Percentiles rank a stretch among this genome's conserved stretches.
Conservation (phyloP, 1,284 basidiomycete genomes). For the Phylloporus sp. region DNA sequence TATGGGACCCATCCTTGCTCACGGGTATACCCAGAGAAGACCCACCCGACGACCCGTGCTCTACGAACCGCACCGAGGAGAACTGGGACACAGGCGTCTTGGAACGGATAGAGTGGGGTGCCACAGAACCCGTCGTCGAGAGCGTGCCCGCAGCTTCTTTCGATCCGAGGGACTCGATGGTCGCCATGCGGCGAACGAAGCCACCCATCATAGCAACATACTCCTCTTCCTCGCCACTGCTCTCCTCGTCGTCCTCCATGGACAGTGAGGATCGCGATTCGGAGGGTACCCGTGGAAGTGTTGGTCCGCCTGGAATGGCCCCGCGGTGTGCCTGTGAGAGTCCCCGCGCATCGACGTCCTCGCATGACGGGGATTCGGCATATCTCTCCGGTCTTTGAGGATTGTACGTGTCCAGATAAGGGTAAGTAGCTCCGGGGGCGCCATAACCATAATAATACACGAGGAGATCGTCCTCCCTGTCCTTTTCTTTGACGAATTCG, state of each 20-base stretch:
- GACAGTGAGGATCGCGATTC: conserved; percentile 21
- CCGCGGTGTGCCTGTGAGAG: conserved; percentile 9
- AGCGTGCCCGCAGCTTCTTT: conserved; percentile 43
- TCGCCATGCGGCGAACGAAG: conserved; percentile 71
- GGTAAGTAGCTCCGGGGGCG: conserved; percentile 29
- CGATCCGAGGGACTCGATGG: conserved; percentile 76
- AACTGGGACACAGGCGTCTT: conserved; percentile 24
- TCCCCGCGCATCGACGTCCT: conserved; percentile 9
- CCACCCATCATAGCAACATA: conserved; percentile 62
- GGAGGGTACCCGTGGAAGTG: conserved; percentile 16
- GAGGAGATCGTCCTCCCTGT: conserved; percentile 5
- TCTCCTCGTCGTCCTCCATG: conserved; percentile 32
- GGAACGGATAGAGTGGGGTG: conserved; percentile 23
- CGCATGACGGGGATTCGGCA: conserved; percentile 7
- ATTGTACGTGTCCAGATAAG: conserved; percentile 39
- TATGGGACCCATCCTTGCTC: conserved; percentile 20
- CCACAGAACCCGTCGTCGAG: conserved; percentile 26
- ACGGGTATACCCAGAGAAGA: conserved; percentile 10
- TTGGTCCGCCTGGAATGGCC: conserved; percentile 11
- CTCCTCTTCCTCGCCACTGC: conserved; percentile 46
- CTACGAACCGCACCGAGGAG: conserved; percentile 32
- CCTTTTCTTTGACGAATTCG: conserved; percentile 22
- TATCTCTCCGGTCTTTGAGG: conserved; percentile 13
- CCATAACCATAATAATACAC: conserved; percentile 35
- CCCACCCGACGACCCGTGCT: conserved; percentile 15